Evolutionary conservation across 805 yeast species (phyloP).

Genomic region (Trichomonascus vanleenenianus): DNA sequence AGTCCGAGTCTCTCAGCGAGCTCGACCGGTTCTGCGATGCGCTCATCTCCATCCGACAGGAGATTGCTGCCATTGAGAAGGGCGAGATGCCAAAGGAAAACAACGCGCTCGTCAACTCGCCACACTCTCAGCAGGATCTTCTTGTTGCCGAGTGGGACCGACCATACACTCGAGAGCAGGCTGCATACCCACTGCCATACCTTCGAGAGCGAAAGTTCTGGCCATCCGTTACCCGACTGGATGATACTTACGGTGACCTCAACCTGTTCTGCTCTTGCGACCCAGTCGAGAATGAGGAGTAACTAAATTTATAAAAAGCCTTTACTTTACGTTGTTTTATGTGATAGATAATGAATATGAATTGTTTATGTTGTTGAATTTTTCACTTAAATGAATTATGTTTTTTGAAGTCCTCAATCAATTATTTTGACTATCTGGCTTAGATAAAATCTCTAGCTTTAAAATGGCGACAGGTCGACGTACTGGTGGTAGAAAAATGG

Average conservation of each 20-base stretch:
- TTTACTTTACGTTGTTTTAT: no score
- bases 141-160: constrained; percentile 71
- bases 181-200: constrained; percentile 83
- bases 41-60: constrained; percentile 71
- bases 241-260: constrained; percentile 91
- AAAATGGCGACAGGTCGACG: no score
- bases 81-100: constrained; percentile 47
- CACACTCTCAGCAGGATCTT: constrained; percentile 81
- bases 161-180: constrained; percentile 87
- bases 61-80: constrained; percentile 63
- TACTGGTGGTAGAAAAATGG: no score
- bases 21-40: constrained; percentile 87
- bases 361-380: no score
- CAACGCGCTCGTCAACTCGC: constrained; percentile 75
- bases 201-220: constrained; percentile 75
- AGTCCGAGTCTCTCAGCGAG: constrained; percentile 82
- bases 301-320: background rate
- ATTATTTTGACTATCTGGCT: no score
- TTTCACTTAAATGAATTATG: no score
- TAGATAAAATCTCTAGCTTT: no score
- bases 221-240: constrained; percentile 91
- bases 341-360: no score
- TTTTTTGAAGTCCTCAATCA: no score
- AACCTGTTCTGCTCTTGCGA: constrained; percentile 86
- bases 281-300: constrained; percentile 16